Evolutionary conservation across 345 rosid species (phyloP), one percentile per base, ranked within the genome.

Genomic region (Eucalyptus grandis): DNA sequence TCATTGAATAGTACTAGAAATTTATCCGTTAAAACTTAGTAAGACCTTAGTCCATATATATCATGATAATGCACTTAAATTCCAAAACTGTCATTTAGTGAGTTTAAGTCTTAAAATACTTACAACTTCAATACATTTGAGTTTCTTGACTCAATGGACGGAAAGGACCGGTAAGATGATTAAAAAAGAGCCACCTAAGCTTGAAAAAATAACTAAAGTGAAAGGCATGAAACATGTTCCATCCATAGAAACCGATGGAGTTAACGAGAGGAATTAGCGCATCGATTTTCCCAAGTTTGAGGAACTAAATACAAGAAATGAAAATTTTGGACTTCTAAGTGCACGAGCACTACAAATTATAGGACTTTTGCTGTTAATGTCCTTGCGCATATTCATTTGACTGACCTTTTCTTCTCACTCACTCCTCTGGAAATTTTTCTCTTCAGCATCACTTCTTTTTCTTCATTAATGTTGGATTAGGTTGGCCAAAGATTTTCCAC

Each of bases 221-320:
- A 30, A 62, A 62, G 72, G 34, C 34, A 13, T 7, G 34, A 62
- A n/a, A 30, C 72, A 62, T 30, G 72, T 30, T 62, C 34, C 16
- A 3, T 30, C 72, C 34, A 62, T 30, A 62, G 14, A 62, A 62
- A 14, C 31, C 16, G 17, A 62, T 30, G 31, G 34, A 30, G 34
- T 62, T 14, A 0, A 30, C 0, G 19, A 30, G 43, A 62, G 14
- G 5, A n/a, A 62, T 62, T 0, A 14, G 34, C 69, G 9, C 17
- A 62, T 6, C 17, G 5, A 62, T 30, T 30, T 62, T 62, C 19
- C 19, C 19, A 14, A 62, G 34, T 62, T 30, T 62, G 14, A 62
- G 34, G 72, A 62, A 30, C 16, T 62, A 62, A 14, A 30, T 6
- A 30, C 69, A 62, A 6, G 69, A 30, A 62, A 12, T 62, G 69